These are phyloP conservation scores for Glomus cerebriforme DNA, from an alignment of 192 early-diverging fungal species.

Conservation along the genomic window DNA sequence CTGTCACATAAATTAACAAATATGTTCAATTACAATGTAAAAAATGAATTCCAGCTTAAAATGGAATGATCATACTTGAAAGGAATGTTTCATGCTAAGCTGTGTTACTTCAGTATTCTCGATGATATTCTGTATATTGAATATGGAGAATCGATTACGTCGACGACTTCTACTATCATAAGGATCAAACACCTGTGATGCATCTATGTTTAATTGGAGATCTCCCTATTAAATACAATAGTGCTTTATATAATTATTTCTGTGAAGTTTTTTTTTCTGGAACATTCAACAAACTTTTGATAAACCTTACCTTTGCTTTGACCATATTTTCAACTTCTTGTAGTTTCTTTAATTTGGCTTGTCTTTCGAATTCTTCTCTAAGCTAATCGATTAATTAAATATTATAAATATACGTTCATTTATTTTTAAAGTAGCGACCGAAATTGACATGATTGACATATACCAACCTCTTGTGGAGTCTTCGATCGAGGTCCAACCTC, in stretches of 20 bases:
- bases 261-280: not conserved
- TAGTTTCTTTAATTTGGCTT: conserved; percentile 58
- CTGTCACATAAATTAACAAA: conserved; percentile 32
- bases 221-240: conserved; percentile 39
- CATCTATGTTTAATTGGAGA: conserved; percentile 53
- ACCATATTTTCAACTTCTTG: conserved; percentile 68
- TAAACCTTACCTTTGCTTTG: conserved; percentile 51
- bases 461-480: conserved; percentile 61
- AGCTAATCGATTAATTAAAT: conserved; percentile 44
- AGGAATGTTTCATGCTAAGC: conserved; percentile 63
- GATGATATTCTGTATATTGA: not conserved
- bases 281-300: not conserved
- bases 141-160: conserved; percentile 38
- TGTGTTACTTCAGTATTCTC: conserved; percentile 47
- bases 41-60: not conserved
- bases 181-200: conserved; percentile 51
- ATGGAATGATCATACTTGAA: conserved; percentile 46
- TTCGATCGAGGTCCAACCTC: conserved; percentile 70
- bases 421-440: not conserved
- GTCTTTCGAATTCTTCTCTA: conserved; percentile 65
- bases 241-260: not conserved
- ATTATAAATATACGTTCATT: too few relatives aligned
- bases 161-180: conserved; percentile 43
- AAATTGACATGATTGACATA: not conserved
- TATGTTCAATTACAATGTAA: not conserved